Evolutionary conservation across 179 eudicot genomes (phyloP).

Genomic region (Carnegiea gigantea): DNA sequence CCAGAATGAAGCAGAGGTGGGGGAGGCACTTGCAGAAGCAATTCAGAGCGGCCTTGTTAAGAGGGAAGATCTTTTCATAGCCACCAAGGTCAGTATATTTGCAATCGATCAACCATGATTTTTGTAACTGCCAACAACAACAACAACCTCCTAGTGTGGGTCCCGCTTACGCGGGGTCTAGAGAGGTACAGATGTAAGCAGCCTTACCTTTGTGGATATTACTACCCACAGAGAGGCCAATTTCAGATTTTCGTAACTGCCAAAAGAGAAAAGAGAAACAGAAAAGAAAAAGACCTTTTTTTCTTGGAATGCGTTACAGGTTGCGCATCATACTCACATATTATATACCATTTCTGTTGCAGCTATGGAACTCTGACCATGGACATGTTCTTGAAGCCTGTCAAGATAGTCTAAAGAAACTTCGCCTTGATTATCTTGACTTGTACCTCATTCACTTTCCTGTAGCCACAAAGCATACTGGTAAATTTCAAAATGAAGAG

Average conservation of each 20-base stretch:
- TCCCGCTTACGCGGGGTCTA: no score
- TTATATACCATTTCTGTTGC: conserved; percentile 25
- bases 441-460: conserved; percentile 90
- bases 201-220: no score
- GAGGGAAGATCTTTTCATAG: conserved; percentile 91
- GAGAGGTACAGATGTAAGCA: no score
- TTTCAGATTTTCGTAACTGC: no score
- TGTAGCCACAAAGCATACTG: conserved; percentile 83
- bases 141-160: no score
- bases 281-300: neutral
- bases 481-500: conserved; percentile 26
- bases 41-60: conserved; percentile 73
- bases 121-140: neutral
- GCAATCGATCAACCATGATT: neutral
- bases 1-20: conserved; percentile 88
- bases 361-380: conserved; percentile 98
- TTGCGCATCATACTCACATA: conserved; percentile 6
- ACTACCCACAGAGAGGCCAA: no score
- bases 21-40: conserved; percentile 91
- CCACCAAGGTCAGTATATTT: conserved; percentile 62
- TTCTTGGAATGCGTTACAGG: neutral
- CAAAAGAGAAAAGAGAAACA: neutral
- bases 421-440: conserved; percentile 81
- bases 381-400: conserved; percentile 93
- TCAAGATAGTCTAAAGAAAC: conserved; percentile 80